These are phyloP conservation scores for Diplodia sapinea DNA, from an alignment of 2,329 filamentous ascomycete genomes.

Conservation along the genomic window DNA sequence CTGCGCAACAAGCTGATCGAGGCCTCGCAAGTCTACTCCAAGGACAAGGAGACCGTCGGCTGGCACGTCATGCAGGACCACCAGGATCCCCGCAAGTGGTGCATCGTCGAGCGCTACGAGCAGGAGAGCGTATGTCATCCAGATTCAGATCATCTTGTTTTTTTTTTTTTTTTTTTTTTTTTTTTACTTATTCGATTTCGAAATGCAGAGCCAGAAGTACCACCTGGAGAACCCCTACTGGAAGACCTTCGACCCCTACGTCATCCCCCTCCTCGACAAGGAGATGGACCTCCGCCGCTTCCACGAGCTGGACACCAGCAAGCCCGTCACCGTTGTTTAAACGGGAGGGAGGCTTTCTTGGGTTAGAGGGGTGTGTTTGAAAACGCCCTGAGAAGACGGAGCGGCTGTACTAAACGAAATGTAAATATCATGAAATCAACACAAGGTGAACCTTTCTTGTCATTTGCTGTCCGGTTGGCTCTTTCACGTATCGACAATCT, in stretches of 20 bases:
- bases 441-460: background rate
- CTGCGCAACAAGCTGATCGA: constrained; percentile 75
- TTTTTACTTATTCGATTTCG: background rate
- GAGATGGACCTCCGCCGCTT: constrained; percentile 72
- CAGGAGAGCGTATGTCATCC: constrained; percentile 63
- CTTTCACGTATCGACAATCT: background rate
- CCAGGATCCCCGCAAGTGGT: constrained; percentile 71
- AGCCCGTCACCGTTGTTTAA: constrained; percentile 30
- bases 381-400: background rate
- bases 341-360: background rate
- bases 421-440: background rate
- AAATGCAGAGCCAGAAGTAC: constrained; percentile 48
- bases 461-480: background rate
- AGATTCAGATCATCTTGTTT: background rate
- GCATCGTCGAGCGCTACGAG: constrained; percentile 75
- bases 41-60: constrained; percentile 71
- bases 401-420: background rate
- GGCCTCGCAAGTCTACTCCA: constrained; percentile 72
- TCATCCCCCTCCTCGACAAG: constrained; percentile 69
- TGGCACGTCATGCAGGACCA: constrained; percentile 82
- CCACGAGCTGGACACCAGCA: constrained; percentile 68
- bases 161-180: background rate
- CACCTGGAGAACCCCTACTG: constrained; percentile 70
- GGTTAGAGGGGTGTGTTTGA: background rate
- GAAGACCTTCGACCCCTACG: constrained; percentile 78